A percentile compares a stretch with the other conserved stretches of the same genome.
phyloP scores from a whole-genome alignment of 2,329 filamentous ascomycete species.

The Ambrosiella beaveri region DNA sequence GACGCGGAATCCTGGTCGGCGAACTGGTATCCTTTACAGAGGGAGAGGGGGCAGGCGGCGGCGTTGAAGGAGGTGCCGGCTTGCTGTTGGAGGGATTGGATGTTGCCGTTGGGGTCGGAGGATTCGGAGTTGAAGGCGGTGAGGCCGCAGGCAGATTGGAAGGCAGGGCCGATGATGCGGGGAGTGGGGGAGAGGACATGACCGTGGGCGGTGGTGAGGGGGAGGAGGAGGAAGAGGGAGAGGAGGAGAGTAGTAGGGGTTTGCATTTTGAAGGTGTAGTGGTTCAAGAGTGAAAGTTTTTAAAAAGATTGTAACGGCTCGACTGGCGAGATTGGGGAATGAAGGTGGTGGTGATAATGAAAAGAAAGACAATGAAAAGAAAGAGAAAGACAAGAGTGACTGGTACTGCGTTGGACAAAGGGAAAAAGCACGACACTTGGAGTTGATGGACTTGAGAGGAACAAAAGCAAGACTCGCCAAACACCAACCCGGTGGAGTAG shows the following conservation, averaged over 20 bases:
- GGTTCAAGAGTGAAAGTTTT: not conserved
- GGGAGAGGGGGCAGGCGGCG: conserved; percentile 16
- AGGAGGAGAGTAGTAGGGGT: conserved; percentile 3
- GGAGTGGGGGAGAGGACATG: conserved; percentile 25
- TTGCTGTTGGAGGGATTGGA: conserved; percentile 21
- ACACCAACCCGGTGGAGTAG: too few species aligned
- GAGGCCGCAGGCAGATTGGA: conserved; percentile 27
- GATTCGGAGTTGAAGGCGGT: conserved; percentile 21
- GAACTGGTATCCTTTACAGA: conserved; percentile 31
- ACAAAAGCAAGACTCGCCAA: not conserved
- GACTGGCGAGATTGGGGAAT: conserved; percentile 1
- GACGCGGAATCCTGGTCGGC: conserved; percentile 25
- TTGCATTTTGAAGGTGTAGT: conserved; percentile 7
- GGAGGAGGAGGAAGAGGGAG: conserved; percentile 6
- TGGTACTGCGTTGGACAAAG: not conserved
- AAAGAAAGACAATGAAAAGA: not conserved
- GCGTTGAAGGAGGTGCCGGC: conserved; percentile 14
- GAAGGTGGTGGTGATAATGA: not conserved
- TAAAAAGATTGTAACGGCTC: not conserved
- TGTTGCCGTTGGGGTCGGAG: conserved; percentile 23
- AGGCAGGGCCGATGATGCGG: conserved; percentile 27
- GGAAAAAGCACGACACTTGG: conserved; percentile 1
- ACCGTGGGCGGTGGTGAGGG: conserved; percentile 25
- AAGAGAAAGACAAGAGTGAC: not conserved
- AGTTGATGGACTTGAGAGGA: not conserved